phyloP scores from a whole-genome alignment of 2,329 filamentous ascomycete species.

The Diaporthe capsici region DNA sequence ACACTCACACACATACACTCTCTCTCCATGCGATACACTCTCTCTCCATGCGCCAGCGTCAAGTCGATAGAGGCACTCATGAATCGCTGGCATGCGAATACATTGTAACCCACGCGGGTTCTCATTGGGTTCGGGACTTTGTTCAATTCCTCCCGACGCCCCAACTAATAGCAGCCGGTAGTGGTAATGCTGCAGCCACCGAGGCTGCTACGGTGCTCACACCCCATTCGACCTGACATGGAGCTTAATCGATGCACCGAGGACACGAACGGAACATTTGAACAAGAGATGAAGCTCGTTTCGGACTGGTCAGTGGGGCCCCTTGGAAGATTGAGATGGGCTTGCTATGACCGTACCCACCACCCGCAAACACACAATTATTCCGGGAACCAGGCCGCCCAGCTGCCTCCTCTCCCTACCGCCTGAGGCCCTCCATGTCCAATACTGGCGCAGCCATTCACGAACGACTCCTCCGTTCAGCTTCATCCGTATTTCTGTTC shows the following conservation, averaged over 20 bases:
- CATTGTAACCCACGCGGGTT: not conserved
- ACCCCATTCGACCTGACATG: conserved; percentile 11
- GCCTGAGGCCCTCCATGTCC: not conserved
- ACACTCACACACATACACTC: no score
- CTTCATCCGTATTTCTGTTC: conserved; percentile 14
- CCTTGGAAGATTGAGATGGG: conserved; percentile 8
- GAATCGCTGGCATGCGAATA: not conserved
- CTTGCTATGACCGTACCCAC: conserved; percentile 20
- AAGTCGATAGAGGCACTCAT: not conserved
- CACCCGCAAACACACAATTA: conserved; percentile 2
- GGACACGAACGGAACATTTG: conserved; percentile 9
- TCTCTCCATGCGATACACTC: not conserved
- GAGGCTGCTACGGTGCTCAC: not conserved
- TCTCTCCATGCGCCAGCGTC: not conserved
- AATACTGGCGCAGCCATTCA: not conserved
- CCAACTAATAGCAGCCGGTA: not conserved
- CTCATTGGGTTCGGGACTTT: not conserved
- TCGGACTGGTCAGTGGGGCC: conserved; percentile 22
- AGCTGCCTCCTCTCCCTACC: conserved; percentile 1
- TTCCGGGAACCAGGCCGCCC: conserved; percentile 6
- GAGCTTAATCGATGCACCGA: conserved; percentile 22
- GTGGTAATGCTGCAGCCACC: not conserved
- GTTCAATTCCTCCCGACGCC: not conserved
- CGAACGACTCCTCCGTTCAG: conserved; percentile 1
- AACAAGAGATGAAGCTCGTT: conserved; percentile 27